A percentile compares a stretch with the other conserved stretches of the same genome.
Conservation (phyloP, 805 yeast species). For the Wickerhamomyces hampshirensis region DNA sequence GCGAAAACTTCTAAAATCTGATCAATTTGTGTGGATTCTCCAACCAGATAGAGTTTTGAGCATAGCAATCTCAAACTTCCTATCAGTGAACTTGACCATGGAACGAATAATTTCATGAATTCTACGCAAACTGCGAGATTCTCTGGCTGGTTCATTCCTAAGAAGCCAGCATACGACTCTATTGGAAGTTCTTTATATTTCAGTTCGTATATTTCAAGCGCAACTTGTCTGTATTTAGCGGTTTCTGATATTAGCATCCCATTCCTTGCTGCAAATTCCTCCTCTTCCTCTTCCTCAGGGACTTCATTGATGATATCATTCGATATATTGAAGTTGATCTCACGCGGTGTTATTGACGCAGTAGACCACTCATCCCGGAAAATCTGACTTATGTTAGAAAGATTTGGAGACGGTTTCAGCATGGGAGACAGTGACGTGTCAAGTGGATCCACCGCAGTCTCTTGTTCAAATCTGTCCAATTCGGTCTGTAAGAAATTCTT, state of each 20-base stretch:
- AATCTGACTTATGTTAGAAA: conserved; percentile 18
- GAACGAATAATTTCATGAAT: conserved; percentile 35
- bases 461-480: conserved; percentile 10
- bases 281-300: conserved; percentile 14
- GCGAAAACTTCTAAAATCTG: conserved; percentile 67
- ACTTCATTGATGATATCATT: conserved; percentile 19
- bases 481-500: conserved; percentile 9
- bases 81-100: conserved; percentile 48
- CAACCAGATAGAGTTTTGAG: conserved; percentile 63
- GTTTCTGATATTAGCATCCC: not conserved
- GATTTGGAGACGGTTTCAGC: conserved; percentile 18
- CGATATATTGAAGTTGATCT: conserved; percentile 12
- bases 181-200: conserved; percentile 28
- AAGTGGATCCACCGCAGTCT: conserved; percentile 7
- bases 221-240: conserved; percentile 16
- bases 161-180: conserved; percentile 37
- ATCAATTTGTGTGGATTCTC: conserved; percentile 81
- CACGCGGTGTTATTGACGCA: conserved; percentile 7
- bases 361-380: conserved; percentile 12
- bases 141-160: conserved; percentile 29
- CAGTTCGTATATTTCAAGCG: conserved; percentile 29
- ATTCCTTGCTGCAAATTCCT: not conserved
- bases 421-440: conserved; percentile 9
- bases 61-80: conserved; percentile 57
- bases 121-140: conserved; percentile 27